Conservation (phyloP, 140 eudicot genomes). For the Stevia rebaudiana region DNA sequence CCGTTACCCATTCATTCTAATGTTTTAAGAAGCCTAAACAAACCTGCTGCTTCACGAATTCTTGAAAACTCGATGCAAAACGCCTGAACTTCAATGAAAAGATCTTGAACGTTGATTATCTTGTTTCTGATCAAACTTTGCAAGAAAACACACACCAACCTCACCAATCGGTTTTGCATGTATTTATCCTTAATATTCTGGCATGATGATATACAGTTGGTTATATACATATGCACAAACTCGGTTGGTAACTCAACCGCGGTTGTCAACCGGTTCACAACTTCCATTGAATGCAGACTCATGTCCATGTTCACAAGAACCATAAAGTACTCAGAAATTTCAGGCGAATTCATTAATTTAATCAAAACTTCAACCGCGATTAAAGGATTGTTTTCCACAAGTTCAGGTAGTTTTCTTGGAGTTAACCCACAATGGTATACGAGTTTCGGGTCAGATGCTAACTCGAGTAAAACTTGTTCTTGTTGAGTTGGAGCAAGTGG, state of each 20-base stretch:
- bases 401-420: slow-evolving; percentile 77
- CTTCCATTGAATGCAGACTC: slow-evolving; percentile 99
- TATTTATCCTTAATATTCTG: slow-evolving; percentile 83
- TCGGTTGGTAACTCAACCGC: slow-evolving; percentile 88
- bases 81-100: slow-evolving; percentile 89
- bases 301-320: slow-evolving; percentile 95
- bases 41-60: slow-evolving; percentile 84
- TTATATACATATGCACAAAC: slow-evolving; percentile 85
- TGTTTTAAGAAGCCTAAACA: slow-evolving; percentile 77
- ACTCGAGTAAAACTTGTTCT: slow-evolving; percentile 59
- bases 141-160: slow-evolving; percentile 81
- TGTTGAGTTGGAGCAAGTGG: slow-evolving; percentile 79
- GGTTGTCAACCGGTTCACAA: slow-evolving; percentile 86
- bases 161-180: slow-evolving; percentile 90
- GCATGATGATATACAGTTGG: slow-evolving; percentile 84
- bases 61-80: slow-evolving; percentile 94
- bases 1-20: slow-evolving; percentile 50
- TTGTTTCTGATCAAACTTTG: slow-evolving; percentile 87
- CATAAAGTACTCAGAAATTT: slow-evolving; percentile 68
- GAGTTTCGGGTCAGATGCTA: slow-evolving; percentile 75
- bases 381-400: slow-evolving; percentile 88
- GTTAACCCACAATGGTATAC: slow-evolving; percentile 88
- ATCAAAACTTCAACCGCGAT: slow-evolving; percentile 83
- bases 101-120: slow-evolving; percentile 82
- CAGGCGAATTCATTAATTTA: slow-evolving; percentile 77